Conservation (phyloP, 306 rosid genomes). For the Ochetophila trinervis region DNA sequence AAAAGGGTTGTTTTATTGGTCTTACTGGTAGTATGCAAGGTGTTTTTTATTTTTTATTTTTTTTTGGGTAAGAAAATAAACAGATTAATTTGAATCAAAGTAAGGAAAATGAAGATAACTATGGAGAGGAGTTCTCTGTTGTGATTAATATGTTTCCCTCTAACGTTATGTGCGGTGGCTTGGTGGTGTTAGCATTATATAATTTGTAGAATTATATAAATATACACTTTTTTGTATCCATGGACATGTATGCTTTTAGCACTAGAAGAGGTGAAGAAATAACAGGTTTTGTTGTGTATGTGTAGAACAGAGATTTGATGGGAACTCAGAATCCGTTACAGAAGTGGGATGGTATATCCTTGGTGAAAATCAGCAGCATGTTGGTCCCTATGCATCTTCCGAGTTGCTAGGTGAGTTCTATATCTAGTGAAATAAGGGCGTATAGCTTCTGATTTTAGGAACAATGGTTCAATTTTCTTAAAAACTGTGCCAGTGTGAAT, state of each 20-base stretch:
- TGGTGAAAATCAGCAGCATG: slow-evolving; percentile 70
- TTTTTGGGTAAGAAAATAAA: background rate
- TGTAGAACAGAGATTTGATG: slow-evolving; percentile 21
- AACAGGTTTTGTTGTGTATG: slow-evolving; percentile 25
- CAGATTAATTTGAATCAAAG: no score
- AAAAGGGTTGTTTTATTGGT: background rate
- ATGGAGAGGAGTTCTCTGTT: no score
- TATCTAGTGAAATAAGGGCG: background rate
- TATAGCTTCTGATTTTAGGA: background rate
- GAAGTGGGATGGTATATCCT: slow-evolving; percentile 85
- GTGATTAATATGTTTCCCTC: no score
- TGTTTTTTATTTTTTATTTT: background rate
- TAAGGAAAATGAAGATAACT: no score
- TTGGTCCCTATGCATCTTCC: slow-evolving; percentile 76
- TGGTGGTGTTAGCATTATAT: no score
- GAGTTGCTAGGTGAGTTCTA: slow-evolving; percentile 78
- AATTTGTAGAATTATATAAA: no score
- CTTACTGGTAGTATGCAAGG: background rate
- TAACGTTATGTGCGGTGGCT: no score
- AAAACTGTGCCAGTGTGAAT: background rate
- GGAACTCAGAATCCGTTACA: slow-evolving; percentile 17
- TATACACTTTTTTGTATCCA: background rate
- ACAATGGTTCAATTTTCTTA: slow-evolving; percentile 5
- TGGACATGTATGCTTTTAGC: background rate
- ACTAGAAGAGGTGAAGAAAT: background rate